Evolutionary conservation across 345 rosid genomes (phyloP).

Genomic region (Eucalyptus camaldulensis): DNA sequence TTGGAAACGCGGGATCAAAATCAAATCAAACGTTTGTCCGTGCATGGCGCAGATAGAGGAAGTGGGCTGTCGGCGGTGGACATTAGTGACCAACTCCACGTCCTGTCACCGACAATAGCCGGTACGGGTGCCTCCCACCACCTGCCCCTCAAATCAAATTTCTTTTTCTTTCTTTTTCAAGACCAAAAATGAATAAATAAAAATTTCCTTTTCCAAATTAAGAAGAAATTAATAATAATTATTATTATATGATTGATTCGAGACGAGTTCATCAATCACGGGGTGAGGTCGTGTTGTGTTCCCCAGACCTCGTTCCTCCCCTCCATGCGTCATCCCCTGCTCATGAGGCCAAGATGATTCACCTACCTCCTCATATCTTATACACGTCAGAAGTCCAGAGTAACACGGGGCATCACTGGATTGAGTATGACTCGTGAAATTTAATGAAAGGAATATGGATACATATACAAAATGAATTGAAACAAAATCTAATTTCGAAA

Average conservation of each 20-base stretch:
- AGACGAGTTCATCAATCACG: neutral
- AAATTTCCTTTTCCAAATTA: too few relatives aligned
- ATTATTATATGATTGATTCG: neutral
- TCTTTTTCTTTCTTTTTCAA: too few relatives aligned
- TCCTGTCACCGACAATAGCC: neutral
- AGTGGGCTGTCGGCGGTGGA: neutral
- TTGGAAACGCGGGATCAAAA: neutral
- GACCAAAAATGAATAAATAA: neutral
- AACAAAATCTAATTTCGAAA: neutral
- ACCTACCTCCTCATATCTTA: neutral
- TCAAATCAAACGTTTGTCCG: neutral
- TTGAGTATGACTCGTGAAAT: neutral
- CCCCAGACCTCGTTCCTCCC: neutral
- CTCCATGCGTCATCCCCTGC: neutral
- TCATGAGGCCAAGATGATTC: neutral
- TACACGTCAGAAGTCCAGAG: neutral
- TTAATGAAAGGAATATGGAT: too few relatives aligned
- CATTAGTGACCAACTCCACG: neutral
- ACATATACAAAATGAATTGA: neutral
- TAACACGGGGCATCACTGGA: too few relatives aligned
- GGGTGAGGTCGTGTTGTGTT: accelerated
- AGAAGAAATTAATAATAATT: too few relatives aligned
- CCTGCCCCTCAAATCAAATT: neutral
- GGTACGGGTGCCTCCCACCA: neutral
- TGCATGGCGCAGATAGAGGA: neutral